phyloP scores from a whole-genome alignment of 2,329 filamentous ascomycete genomes.

The Trichoderma simmonsii region DNA sequence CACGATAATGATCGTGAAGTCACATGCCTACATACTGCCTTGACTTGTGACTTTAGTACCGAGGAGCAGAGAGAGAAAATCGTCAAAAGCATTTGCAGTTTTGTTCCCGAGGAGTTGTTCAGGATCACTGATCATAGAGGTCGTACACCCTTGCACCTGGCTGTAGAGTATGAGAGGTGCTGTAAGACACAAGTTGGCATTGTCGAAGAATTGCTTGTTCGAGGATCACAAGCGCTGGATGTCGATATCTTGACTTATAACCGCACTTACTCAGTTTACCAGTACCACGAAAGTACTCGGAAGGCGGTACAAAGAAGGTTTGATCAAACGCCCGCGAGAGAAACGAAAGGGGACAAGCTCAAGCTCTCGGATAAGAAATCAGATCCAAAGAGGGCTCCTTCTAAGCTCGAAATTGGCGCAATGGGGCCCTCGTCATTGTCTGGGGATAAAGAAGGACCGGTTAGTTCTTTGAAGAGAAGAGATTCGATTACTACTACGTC shows the following conservation, averaged over 20 bases:
- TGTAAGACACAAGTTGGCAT: background rate
- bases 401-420: background rate
- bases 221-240: background rate
- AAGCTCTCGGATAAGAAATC: background rate
- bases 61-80: background rate
- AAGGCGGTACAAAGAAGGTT: background rate
- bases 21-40: background rate
- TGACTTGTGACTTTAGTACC: background rate
- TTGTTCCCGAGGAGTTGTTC: background rate
- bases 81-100: background rate
- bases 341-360: background rate
- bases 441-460: background rate
- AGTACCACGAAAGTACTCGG: background rate
- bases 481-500: background rate
- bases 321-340: background rate
- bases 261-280: background rate
- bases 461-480: background rate
- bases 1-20: background rate
- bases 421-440: background rate
- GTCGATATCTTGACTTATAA: background rate
- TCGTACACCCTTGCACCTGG: background rate
- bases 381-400: background rate
- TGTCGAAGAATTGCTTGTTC: background rate
- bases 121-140: background rate
- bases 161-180: conserved; percentile 5